Base-by-base conservation (phyloP, 257 asterid genomes). In the Forsythia suspensa region DNA sequence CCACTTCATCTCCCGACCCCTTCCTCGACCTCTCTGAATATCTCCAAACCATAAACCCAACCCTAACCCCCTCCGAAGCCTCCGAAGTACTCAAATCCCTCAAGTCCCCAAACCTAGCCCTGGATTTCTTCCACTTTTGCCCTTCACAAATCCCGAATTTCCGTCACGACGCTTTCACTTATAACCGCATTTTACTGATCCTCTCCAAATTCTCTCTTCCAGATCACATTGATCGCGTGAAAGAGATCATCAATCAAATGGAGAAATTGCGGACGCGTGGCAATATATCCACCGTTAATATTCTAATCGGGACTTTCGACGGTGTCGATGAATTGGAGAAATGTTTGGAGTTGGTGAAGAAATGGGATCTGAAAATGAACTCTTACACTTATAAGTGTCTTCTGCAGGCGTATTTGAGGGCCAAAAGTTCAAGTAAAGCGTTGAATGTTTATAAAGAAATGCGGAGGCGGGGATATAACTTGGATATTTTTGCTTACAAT, bases 361-460 rank as follows among this genome's bases (percentile, higher is more conserved):
- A 90, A 80, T 95, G 99, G 99, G 92, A 80, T 9, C 82, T 95
- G 88, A 83, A 70, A 82, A 57, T 92, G 83, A 95, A 91, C 81
- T 82, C 88, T 70, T 95, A 95, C 72, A 91, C 94, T n/a, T 93
- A 90, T 18, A 95, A 93, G 91, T 93, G 98, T 83, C 94, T 95
- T 78, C 82, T 93, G 71, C 98, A 93, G 79, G 97, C 94, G 18
- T 91, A 90, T 74, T 80, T 95, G 88, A 92, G 99, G 76, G 88
- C 87, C 48, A 73, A 81, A 44, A 87, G 88, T 72, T 79, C 85
- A 80, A 65, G 78, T 63, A 87, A 83, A 76, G 97, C 95, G 20
- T 76, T 82, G 72, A 76, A 80, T 82, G 90, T 93, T 72, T 92
- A 92, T 57, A 70, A 37, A 44, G 88, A 85, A 51, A 85, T 92